Evolutionary conservation across 257 asterid species (phyloP), one percentile per base, ranked within the genome.

Genomic region (Marsdenia floribunda): DNA sequence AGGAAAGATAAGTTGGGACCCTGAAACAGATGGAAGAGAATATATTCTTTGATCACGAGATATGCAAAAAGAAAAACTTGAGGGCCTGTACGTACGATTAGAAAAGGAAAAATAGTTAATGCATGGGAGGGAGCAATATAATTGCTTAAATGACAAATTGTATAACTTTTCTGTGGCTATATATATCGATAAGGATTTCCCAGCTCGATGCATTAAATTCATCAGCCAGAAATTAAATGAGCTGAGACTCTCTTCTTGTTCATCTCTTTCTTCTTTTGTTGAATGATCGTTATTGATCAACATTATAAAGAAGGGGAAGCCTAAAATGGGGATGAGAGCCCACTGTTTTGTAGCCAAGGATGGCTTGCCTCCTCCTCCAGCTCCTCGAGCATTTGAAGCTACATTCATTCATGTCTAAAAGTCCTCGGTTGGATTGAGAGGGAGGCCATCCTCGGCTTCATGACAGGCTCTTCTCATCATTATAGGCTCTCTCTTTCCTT

Each of bases 301-400:
- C 5, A 21, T 57, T 49, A n/a, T n/a, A 57, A 22, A 6, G 80
- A 38, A 77, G 54, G 80, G 29, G 73, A 60, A 21, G 80, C 76
- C 72, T 71, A 53, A 3, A 54, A 71, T 77, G 76, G 68, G 22
- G 68, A 63, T 22, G 64, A 71, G 76, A 77, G 73, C 71, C 72
- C 2, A 64, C 6, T n/a, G 70, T 63, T 40, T 61, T 49, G 40
- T 61, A 50, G 80, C 80, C 80, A 77, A 70, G 80, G 58, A 77
- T 77, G 80, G 29, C 73, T 71, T 71, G 76, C 76, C 80, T 77
- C 53, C 49, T 18, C 35, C 67, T 42, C 49, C 33, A 29, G 33
- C 33, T 29, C 1, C 46, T 74, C 58, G 40, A 44, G 57, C 40
- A 44, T 46, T 46, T 29, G 64, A 47, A 69, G 24, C n/a, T 44